Evolutionary conservation across 495 filamentous ascomycete species (phyloP).

Genomic region (Bryoglossum gracile): DNA sequence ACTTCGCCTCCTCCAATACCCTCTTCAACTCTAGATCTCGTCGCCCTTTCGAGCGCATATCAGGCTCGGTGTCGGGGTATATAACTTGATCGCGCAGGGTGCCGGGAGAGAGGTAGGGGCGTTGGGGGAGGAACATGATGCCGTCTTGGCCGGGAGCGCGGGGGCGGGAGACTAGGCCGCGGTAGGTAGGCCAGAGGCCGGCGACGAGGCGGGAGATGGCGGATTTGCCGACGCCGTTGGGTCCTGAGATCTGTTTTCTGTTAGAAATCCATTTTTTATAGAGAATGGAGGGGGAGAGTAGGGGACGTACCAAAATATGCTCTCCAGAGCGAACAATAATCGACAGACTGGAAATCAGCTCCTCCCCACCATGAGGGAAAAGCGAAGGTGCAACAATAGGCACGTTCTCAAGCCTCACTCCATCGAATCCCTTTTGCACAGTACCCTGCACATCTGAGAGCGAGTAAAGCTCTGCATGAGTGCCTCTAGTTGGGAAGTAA

Average conservation of each 20-base stretch:
- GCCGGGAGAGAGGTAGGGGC: constrained; percentile 89
- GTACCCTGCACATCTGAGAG: constrained; percentile 88
- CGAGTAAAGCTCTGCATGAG: constrained; percentile 73
- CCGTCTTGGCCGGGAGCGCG: constrained; percentile 75
- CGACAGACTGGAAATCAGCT: constrained; percentile 80
- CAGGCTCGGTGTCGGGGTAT: constrained; percentile 89
- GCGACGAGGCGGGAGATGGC: constrained; percentile 85
- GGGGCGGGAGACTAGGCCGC: constrained; percentile 77
- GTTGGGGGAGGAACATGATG: constrained; percentile 96
- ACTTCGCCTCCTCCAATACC: constrained; percentile 71
- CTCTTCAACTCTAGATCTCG: constrained; percentile 65
- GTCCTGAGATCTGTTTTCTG: constrained; percentile 62
- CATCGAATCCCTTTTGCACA: constrained; percentile 87
- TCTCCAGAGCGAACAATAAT: constrained; percentile 84
- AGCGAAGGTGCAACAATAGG: constrained; percentile 83
- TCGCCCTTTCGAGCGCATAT: constrained; percentile 78
- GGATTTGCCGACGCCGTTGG: constrained; percentile 92
- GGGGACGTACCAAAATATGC: constrained; percentile 59
- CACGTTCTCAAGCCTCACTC: constrained; percentile 87
- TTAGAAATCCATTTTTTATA: no score
- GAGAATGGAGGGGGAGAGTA: neutral
- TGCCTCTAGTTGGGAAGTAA: constrained; percentile 63
- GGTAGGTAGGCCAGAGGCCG: constrained; percentile 94
- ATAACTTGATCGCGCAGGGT: constrained; percentile 96
- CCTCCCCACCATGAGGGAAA: constrained; percentile 79